Percentiles rank a stretch among this genome's conserved stretches.
phyloP scores from a whole-genome alignment of 176 grass and related monocot species.

The Aegilops longissima region DNA sequence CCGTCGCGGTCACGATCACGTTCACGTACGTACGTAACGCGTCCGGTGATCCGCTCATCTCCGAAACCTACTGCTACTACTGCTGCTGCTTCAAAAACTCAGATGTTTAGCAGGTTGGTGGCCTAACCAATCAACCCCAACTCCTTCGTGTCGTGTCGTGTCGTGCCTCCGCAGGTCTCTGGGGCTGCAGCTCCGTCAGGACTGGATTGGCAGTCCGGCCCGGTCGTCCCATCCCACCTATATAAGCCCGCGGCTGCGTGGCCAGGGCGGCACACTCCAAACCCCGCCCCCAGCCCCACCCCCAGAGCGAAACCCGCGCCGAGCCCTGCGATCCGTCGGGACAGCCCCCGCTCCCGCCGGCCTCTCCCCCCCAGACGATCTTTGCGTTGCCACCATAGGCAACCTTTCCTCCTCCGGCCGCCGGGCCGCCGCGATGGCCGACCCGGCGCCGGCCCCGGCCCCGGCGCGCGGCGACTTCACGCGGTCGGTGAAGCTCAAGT shows the following conservation, averaged over 20 bases:
- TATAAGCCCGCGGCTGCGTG: not conserved
- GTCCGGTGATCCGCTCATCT: not conserved
- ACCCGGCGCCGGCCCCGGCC: not conserved
- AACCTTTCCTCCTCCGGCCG: not conserved
- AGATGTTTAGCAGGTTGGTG: not conserved
- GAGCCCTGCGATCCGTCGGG: not conserved
- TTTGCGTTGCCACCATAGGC: not conserved
- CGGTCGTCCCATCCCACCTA: not conserved
- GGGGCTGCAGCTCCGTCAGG: not conserved
- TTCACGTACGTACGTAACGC: not conserved
- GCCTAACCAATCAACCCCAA: not conserved
- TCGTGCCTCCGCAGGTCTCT: not conserved
- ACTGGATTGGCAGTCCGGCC: not conserved
- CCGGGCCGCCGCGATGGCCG: not conserved
- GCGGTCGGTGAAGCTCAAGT: conserved; percentile 78
- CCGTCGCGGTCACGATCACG: not conserved
- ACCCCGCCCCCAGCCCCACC: not conserved
- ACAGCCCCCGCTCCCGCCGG: not conserved
- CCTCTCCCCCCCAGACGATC: not conserved
- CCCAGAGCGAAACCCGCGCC: not conserved
- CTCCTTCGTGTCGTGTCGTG: not conserved
- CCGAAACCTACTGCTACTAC: not conserved
- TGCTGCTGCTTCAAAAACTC: not conserved
- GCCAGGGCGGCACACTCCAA: not conserved
- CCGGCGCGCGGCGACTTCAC: conserved; percentile 35